Conservation (phyloP, 768 basidiomycete species). For the Rhizopogon vesiculosus region DNA sequence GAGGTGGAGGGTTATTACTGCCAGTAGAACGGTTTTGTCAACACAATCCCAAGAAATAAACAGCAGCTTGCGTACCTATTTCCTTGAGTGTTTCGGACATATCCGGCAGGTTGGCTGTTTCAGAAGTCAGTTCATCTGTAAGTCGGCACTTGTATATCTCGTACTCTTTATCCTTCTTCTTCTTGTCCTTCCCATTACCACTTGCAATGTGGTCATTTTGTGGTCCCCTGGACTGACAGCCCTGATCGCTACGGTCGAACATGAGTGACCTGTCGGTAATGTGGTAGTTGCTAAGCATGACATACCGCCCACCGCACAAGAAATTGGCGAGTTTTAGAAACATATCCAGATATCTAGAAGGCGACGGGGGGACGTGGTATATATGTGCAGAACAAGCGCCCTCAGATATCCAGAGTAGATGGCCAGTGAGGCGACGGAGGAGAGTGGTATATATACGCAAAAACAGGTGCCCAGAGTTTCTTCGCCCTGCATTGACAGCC, state of each 20-base stretch:
- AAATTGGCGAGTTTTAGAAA: background rate
- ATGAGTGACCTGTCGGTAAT: background rate
- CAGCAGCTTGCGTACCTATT: background rate
- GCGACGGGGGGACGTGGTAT: background rate
- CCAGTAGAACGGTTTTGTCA: background rate
- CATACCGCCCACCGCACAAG: background rate
- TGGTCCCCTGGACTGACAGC: background rate
- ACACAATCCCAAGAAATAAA: background rate
- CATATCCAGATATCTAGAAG: background rate
- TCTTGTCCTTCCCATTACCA: too few species aligned
- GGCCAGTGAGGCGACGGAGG: background rate
- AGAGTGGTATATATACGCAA: background rate
- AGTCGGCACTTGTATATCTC: background rate
- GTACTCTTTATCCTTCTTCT: background rate
- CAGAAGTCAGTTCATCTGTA: background rate
- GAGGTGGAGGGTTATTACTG: background rate
- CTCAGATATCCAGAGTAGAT: background rate
- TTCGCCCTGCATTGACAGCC: background rate
- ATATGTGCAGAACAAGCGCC: background rate
- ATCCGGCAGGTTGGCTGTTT: background rate
- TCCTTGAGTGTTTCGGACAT: background rate
- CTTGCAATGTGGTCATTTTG: background rate
- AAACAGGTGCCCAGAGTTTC: background rate
- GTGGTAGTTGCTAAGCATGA: background rate
- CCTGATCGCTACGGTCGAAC: background rate